phyloP scores from a whole-genome alignment of 2,329 filamentous ascomycete species.

The Epichloe amarillans region DNA sequence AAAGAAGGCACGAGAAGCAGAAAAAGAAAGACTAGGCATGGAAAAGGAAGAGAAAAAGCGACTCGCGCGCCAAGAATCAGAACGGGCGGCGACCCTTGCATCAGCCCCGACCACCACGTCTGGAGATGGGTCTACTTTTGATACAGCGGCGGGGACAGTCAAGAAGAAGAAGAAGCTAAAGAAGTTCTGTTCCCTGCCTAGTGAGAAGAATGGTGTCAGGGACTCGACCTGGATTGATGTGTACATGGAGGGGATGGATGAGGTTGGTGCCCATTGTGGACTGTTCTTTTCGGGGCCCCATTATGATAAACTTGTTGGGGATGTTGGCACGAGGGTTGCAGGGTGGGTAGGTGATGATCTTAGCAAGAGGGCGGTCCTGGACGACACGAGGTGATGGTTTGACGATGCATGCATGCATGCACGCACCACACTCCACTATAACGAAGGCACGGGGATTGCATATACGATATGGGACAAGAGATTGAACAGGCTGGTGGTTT shows the following conservation, averaged over 20 bases:
- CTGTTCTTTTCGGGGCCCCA: conserved; percentile 63
- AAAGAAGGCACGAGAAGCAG: conserved; percentile 26
- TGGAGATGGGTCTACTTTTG: neutral
- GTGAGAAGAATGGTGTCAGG: conserved; percentile 35
- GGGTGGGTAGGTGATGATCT: conserved; percentile 56
- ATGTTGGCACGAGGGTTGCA: conserved; percentile 53
- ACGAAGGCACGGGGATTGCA: too few relatives aligned
- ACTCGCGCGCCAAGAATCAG: conserved; percentile 15
- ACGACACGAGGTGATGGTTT: conserved; percentile 9
- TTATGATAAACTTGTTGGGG: conserved; percentile 65
- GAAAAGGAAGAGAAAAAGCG: conserved; percentile 17
- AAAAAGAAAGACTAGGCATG: conserved; percentile 22
- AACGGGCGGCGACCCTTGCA: neutral
- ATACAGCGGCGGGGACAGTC: neutral
- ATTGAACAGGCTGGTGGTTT: too few relatives aligned
- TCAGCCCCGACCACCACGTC: neutral
- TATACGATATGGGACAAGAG: too few relatives aligned
- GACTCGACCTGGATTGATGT: conserved; percentile 68
- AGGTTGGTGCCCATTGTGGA: conserved; percentile 73
- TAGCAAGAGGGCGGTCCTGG: conserved; percentile 26
- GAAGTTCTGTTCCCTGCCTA: conserved; percentile 69
- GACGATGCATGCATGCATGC: neutral
- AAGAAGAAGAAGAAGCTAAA: conserved; percentile 37
- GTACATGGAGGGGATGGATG: conserved; percentile 71
- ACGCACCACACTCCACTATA: too few relatives aligned